phyloP scores from a whole-genome alignment of 768 basidiomycete genomes.

The Terana coerulea region DNA sequence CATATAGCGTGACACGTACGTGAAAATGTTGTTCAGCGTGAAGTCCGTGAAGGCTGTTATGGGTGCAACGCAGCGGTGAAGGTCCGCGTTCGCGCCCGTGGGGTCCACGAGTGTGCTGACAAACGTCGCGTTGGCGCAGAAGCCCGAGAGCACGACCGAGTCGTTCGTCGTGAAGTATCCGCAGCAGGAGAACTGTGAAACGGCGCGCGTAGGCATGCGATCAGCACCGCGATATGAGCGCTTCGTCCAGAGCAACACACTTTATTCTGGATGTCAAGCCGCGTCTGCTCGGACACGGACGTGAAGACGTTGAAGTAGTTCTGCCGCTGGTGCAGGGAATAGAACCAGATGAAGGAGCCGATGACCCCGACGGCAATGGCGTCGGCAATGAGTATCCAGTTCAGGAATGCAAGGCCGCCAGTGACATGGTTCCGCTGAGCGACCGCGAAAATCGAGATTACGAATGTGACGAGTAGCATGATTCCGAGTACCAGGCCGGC shows the following conservation, averaged over 20 bases:
- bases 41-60: conserved; percentile 65
- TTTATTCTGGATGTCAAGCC: conserved; percentile 66
- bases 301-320: conserved; percentile 64
- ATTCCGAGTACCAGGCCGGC: conserved; percentile 72
- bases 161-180: conserved; percentile 67
- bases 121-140: conserved; percentile 46
- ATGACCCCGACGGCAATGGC: conserved; percentile 55
- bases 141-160: conserved; percentile 52
- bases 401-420: conserved; percentile 68
- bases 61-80: conserved; percentile 64
- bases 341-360: conserved; percentile 80
- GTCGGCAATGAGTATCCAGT: conserved; percentile 69
- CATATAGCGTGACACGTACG: conserved; percentile 45
- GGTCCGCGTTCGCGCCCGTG: conserved; percentile 35
- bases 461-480: conserved; percentile 60
- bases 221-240: too few species aligned
- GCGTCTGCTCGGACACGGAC: conserved; percentile 38
- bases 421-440: conserved; percentile 68
- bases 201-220: neutral
- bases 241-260: conserved; percentile 36
- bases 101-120: conserved; percentile 34
- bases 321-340: conserved; percentile 64
- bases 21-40: conserved; percentile 79
- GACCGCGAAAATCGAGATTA: conserved; percentile 68
- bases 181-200: conserved; percentile 69